Evolutionary conservation across 345 rosid species (phyloP), one percentile per base, ranked within the genome.

Genomic region (Euphorbia peplus): DNA sequence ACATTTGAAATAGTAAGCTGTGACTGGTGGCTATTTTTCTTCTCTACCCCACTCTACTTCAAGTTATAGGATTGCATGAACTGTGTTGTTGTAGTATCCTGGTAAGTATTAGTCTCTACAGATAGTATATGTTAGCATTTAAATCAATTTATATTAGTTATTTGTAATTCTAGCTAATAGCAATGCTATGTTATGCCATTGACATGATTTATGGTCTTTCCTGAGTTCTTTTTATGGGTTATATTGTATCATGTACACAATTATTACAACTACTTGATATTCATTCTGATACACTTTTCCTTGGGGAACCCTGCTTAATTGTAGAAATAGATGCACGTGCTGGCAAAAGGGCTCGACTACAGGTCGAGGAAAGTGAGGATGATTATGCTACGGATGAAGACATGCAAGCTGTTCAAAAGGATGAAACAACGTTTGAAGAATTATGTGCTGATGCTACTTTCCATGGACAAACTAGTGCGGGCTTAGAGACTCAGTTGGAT

Each of bases 261-360:
- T 69, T 62, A 64, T 47, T 71, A 11, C 37, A 35, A 35, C 64
- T 44, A 66, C 47, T 37, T 72, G 59, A 44, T 65, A 39, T 16
- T 68, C 58, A 44, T 58, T 70, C 59, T 65, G 64, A 73, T 55
- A 42, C 51, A 21, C 44, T 58, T 73, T 69, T 60, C 63, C 29
- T 76, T 75, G 55, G 60, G 41, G 58, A 22, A 8, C 6, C 74
- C 60, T 67, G 32, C 19, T 62, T 48, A 79, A 74, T 64, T 73
- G 69, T 86, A 88, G 89, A 88, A 73, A 75, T 81, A 65, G 91
- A 86, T 71, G 69, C 72, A 69, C 90, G 79, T 78, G 80, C 82
- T 72, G 80, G 86, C 35, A 91, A 95, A 85, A 87, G 98, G 86
- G 87, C 88, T 29, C 85, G 96, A 60, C 58, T 87, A 71, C 84